Evolutionary conservation across 1,139 yeast genomes (phyloP).

Genomic region (Debaryomyces subglobosus): DNA sequence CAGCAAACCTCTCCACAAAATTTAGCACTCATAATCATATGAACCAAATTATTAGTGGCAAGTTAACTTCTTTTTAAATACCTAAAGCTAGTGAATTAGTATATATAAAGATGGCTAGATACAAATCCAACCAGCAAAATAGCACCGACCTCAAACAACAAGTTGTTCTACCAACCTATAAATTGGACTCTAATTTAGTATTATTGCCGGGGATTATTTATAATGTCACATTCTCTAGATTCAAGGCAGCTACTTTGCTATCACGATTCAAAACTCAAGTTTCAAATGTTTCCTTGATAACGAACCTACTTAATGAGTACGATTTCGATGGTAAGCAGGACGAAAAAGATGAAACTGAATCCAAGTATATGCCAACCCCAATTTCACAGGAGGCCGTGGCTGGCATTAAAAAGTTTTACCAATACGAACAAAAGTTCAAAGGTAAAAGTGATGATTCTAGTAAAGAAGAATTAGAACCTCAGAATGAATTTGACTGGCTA

Average conservation of each 20-base stretch:
- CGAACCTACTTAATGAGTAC: slow-evolving; percentile 37
- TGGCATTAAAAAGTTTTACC: slow-evolving; percentile 37
- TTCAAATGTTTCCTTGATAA: slow-evolving; percentile 32
- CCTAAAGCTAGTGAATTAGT: background rate
- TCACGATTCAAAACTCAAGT: slow-evolving; percentile 38
- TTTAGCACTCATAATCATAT: slow-evolving; percentile 1
- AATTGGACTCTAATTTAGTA: slow-evolving; percentile 49
- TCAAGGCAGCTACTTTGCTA: slow-evolving; percentile 52
- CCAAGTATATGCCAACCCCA: slow-evolving; percentile 22
- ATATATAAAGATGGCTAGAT: slow-evolving; percentile 10
- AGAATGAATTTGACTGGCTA: slow-evolving; percentile 39
- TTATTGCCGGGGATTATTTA: slow-evolving; percentile 65
- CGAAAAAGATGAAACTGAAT: slow-evolving; percentile 18
- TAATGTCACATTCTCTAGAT: slow-evolving; percentile 53
- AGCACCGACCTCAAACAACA: slow-evolving; percentile 15
- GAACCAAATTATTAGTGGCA: slow-evolving; percentile 4
- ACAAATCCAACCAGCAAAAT: slow-evolving; percentile 3
- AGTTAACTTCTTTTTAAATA: background rate
- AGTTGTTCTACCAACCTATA: slow-evolving; percentile 43
- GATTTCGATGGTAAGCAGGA: slow-evolving; percentile 29
- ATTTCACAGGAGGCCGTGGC: slow-evolving; percentile 39
- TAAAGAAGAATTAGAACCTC: slow-evolving; percentile 15
- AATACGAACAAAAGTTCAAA: slow-evolving; percentile 22
- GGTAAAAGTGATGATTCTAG: slow-evolving; percentile 7
- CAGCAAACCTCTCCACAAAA: slow-evolving; percentile 6